These are phyloP conservation scores for Schrenkiella parvula DNA, from an alignment of 345 rosid species.

Conservation along the genomic window DNA sequence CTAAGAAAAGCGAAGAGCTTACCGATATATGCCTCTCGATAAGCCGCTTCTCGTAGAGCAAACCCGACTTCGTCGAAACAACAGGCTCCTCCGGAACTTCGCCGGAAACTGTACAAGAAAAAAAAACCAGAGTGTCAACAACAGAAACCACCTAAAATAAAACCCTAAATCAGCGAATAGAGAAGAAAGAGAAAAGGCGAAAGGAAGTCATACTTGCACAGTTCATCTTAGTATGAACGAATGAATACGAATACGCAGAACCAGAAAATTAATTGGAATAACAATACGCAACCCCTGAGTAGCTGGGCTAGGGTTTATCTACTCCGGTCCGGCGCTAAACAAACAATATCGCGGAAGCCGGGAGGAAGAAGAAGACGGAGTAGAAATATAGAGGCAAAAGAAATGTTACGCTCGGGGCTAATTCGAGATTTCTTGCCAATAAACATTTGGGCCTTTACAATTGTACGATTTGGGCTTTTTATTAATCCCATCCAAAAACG, in stretches of 20 bases:
- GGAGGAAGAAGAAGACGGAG: slow-evolving; percentile 10
- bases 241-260: neutral
- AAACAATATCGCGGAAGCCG: slow-evolving; percentile 29
- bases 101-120: slow-evolving; percentile 69
- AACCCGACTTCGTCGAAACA: slow-evolving; percentile 69
- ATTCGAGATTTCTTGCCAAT: neutral
- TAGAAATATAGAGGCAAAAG: neutral
- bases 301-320: slow-evolving; percentile 23
- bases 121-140: neutral
- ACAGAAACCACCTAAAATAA: neutral
- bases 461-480: neutral
- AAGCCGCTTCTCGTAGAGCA: slow-evolving; percentile 85
- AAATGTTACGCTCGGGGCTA: neutral
- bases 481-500: neutral
- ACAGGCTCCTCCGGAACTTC: slow-evolving; percentile 99
- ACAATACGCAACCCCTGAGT: neutral
- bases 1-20: slow-evolving; percentile 14
- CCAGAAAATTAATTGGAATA: neutral
- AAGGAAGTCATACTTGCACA: slow-evolving; percentile 62
- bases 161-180: slow-evolving; percentile 14
- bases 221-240: slow-evolving; percentile 48
- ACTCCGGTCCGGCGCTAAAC: slow-evolving; percentile 11
- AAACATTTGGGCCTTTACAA: neutral
- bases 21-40: slow-evolving; percentile 85
- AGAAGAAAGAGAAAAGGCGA: neutral